A percentile compares a stretch with the other conserved stretches of the same genome.
These are phyloP conservation scores for Ochromonas danica DNA, from an alignment of 108 stramenopile genomes.

Conservation along the genomic window DNA sequence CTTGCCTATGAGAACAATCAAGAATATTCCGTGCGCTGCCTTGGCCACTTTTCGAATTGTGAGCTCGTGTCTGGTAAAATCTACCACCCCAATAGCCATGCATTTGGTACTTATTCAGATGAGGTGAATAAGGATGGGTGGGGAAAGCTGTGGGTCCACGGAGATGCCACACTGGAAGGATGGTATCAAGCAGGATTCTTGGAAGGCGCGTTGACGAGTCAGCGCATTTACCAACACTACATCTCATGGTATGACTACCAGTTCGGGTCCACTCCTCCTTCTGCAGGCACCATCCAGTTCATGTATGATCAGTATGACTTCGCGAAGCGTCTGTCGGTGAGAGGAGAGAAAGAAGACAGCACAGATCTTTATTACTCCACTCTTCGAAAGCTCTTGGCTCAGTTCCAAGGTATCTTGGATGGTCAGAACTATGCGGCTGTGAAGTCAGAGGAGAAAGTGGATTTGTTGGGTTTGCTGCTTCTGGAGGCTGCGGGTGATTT, in stretches of 20 bases:
- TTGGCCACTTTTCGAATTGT: background rate
- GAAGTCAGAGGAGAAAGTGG: background rate
- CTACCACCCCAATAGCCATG: background rate
- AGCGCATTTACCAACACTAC: background rate
- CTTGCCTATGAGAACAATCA: no score
- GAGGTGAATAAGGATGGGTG: background rate
- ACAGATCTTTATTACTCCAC: background rate
- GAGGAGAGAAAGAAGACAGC: no score
- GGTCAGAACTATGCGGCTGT: constrained; percentile 3
- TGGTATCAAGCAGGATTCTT: background rate
- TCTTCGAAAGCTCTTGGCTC: background rate
- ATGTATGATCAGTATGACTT: background rate
- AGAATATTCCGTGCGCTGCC: background rate
- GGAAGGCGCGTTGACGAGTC: background rate
- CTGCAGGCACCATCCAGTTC: background rate
- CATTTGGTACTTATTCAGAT: background rate
- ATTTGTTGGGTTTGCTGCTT: constrained; percentile 28
- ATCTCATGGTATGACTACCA: background rate
- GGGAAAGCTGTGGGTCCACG: background rate
- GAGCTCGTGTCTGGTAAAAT: background rate
- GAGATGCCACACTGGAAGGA: background rate
- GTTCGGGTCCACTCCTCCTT: background rate
- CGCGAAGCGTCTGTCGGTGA: background rate
- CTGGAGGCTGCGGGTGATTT: constrained; percentile 40
- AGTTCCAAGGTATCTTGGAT: constrained; percentile 37